phyloP scores from a whole-genome alignment of 164 flowering plant species.

The Houttuynia cordata region DNA sequence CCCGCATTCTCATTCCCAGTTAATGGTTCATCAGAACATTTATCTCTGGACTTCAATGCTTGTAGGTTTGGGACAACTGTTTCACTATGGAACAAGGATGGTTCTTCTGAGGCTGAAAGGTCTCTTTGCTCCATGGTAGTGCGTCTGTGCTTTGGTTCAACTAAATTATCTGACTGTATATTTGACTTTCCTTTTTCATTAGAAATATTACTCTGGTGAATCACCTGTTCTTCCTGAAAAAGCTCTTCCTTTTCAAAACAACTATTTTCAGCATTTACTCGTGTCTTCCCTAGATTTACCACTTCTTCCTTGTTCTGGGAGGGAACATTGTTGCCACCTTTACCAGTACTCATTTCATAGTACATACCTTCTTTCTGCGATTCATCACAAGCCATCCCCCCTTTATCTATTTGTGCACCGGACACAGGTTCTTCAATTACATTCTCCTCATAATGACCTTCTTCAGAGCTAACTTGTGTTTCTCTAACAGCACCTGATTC shows the following conservation, averaged over 20 bases:
- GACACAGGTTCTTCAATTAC: neutral
- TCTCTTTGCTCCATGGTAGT: neutral
- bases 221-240: neutral
- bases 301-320: neutral
- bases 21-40: neutral
- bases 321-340: neutral
- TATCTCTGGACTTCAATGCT: neutral
- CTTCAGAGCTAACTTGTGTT: neutral
- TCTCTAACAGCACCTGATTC: neutral
- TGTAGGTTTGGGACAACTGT: neutral
- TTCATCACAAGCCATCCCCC: neutral
- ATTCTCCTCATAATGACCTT: neutral
- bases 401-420: neutral
- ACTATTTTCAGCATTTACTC: neutral
- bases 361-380: neutral
- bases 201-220: neutral
- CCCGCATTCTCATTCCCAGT: neutral
- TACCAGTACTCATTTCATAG: neutral
- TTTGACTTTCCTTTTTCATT: neutral
- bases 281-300: neutral
- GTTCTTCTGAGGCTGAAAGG: neutral
- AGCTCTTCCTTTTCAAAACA: neutral
- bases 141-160: neutral
- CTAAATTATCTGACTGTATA: neutral
- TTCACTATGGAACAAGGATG: neutral